Base-by-base conservation (phyloP, 2,329 filamentous ascomycete species). In the Calonectria henricotiae region DNA sequence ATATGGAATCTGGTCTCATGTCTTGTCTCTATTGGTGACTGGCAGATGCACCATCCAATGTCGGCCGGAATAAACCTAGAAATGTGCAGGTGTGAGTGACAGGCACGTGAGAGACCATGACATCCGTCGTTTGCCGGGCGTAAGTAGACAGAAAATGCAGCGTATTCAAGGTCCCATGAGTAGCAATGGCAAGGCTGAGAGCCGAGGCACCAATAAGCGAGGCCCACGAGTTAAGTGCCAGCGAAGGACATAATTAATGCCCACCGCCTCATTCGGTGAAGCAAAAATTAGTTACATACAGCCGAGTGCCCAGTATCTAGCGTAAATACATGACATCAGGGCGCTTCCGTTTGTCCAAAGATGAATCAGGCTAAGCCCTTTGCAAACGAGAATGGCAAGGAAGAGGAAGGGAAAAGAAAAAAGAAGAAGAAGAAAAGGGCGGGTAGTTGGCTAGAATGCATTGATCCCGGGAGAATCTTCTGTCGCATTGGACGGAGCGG, bases 1-100 rank as follows among this genome's bases (percentile, higher is more conserved):
- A 61, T 62, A 54, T 65, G 65, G 72, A 35, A 62, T 51, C 55
- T 25, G 46, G 17, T 46, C 43, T 17, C 43, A 37, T 47, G 43
- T 32, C 41, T 51, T 44, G 15, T 65, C 54, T 62, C 46, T 20
- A 61, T 65, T 54, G 35, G 62, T n/a, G 41, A 44, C 43, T 47
- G 43, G 54, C 44, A n/a, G 54, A 65, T 20, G 15, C 41, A 41
- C 41, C 30, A 30, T 12, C 51, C 61, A 37, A 55, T 11, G 27
- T 30, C 27, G 4, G 9, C 43, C 32, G 32, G 20, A 11, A 43
- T 37, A 43, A 64, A 30, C 51, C 47, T 47, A 41, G 41, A 23
- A 39, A 58, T 58, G 20, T 61, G 39, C 20, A 20, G 12, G 20
- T 58, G 51, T 65, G 15, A 54, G 58, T 46, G 32, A 32, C 47